A percentile compares a stretch with the other conserved stretches of the same genome.
These are phyloP conservation scores for Phytophthora tubulina DNA, from an alignment of 352 stramenopile species.

Conservation along the genomic window DNA sequence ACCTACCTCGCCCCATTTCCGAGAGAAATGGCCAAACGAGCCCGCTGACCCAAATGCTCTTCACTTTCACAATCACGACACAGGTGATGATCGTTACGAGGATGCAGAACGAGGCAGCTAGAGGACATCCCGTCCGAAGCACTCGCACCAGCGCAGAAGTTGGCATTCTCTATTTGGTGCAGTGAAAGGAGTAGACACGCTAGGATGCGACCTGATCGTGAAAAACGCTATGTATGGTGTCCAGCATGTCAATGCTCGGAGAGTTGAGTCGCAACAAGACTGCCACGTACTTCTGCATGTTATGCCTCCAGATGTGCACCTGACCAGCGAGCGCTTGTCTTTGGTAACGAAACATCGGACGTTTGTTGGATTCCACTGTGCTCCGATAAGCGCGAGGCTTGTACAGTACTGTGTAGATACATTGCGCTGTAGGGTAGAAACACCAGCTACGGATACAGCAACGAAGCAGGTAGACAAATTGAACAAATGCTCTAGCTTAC, in stretches of 20 bases:
- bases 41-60: constrained; percentile 61
- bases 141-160: constrained; percentile 2
- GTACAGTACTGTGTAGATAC: too few relatives aligned
- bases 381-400: too few relatives aligned
- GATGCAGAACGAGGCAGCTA: constrained; percentile 51
- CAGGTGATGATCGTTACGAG: constrained; percentile 62
- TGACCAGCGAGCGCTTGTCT: too few relatives aligned
- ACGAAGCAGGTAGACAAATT: constrained; percentile 3
- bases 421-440: not conserved
- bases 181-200: not conserved
- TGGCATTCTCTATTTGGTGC: constrained; percentile 1
- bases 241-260: too few relatives aligned
- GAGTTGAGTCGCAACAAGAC: too few relatives aligned
- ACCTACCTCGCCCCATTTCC: constrained; percentile 64
- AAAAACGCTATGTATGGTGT: too few relatives aligned
- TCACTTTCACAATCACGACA: constrained; percentile 64
- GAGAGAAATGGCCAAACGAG: constrained; percentile 72
- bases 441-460: not conserved
- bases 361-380: too few relatives aligned
- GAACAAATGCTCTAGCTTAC: constrained; percentile 23
- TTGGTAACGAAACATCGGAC: too few relatives aligned
- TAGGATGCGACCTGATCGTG: not conserved
- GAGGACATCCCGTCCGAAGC: constrained; percentile 42
- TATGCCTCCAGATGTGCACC: too few relatives aligned
- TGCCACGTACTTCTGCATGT: too few relatives aligned